Percentiles rank a stretch among this genome's conserved stretches.
Conservation (phyloP, 495 filamentous ascomycete species). For the Pyronema omphalodes region DNA sequence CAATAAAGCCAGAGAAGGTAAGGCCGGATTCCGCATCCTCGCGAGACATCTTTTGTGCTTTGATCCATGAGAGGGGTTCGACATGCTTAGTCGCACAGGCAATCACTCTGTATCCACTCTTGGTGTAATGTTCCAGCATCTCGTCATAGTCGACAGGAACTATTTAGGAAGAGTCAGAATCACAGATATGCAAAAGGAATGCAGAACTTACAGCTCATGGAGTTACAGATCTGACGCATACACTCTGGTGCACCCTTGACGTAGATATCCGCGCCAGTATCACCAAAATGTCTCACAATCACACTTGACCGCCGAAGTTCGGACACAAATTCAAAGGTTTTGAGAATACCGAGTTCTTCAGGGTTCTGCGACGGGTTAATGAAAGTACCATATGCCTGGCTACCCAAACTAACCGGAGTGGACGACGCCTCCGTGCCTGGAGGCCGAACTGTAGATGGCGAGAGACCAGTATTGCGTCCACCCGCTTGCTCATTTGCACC, state of each 20-base stretch:
- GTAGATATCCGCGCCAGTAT: conserved; percentile 60
- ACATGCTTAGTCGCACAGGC: conserved; percentile 83
- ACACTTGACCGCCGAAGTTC: conserved; percentile 88
- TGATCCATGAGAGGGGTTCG: conserved; percentile 72
- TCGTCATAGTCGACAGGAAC: conserved; percentile 84
- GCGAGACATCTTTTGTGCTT: conserved; percentile 81
- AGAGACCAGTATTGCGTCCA: conserved; percentile 12
- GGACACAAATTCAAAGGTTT: conserved; percentile 89
- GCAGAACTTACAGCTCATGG: conserved; percentile 48
- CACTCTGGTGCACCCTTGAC: conserved; percentile 96
- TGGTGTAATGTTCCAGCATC: conserved; percentile 70
- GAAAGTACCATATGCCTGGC: background rate
- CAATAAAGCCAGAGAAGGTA: conserved; percentile 83
- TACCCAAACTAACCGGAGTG: background rate
- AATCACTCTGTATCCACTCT: conserved; percentile 93
- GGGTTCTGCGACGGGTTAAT: background rate
- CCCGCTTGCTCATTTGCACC: conserved; percentile 28
- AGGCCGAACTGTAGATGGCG: conserved; percentile 71
- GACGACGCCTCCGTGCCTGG: conserved; percentile 26
- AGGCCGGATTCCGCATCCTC: conserved; percentile 64
- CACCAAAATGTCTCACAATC: conserved; percentile 69
- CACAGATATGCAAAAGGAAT: background rate
- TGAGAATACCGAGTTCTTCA: conserved; percentile 71
- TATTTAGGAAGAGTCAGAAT: conserved; percentile 22
- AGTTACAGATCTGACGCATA: conserved; percentile 76